Evolutionary conservation across 805 yeast species (phyloP), one percentile per base, ranked within the genome.

Genomic region (Metahyphopichia silvanorum): DNA sequence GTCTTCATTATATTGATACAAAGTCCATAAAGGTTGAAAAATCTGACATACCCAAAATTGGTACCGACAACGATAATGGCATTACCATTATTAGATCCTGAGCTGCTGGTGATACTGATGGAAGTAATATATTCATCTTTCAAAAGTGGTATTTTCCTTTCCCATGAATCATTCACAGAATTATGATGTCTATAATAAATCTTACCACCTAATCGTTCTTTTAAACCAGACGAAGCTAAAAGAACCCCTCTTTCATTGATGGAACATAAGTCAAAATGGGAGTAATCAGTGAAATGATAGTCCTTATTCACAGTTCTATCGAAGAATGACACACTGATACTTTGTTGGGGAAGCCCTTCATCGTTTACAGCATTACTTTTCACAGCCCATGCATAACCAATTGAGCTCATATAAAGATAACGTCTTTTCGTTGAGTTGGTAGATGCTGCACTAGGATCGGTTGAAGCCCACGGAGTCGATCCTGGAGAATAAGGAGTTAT

Each of bases 271-370:
- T 87, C 95, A 56, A 71, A 86, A 10, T 75, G 71, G 39, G 71
- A 69, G 28, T 75, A 56, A 57, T 91, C 98, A 29, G 79, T 81
- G 60, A 91, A 89, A 57, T 87, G 91, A 48, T 86, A 86, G 47
- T 87, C 96, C 36, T 79, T 76, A 50, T 81, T 82, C 9, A 71
- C 49, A 0, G 86, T 77, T 33, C 82, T 68, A 53, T 91, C 97
- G 49, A 86, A 87, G 50, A 93, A 91, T 10, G 86, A 76, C 2
- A 89, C 86, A 0, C 96, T 89, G n/a, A 91, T 69, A 24, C 89
- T 79, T 38, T 79, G 75, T 43, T 77, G 66, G 11, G 34, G 37
- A 18, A 29, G 27, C 14, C 18, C 22, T 6, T 40, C 40, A 2
- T 43, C 50, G n/a, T 32, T 34, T 5, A 7, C 14, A 12, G 38